A percentile compares a stretch with the other conserved stretches of the same genome.
These are phyloP conservation scores for Pseudocercospora crystallina DNA, from an alignment of 2,329 filamentous ascomycete genomes.

Conservation along the genomic window DNA sequence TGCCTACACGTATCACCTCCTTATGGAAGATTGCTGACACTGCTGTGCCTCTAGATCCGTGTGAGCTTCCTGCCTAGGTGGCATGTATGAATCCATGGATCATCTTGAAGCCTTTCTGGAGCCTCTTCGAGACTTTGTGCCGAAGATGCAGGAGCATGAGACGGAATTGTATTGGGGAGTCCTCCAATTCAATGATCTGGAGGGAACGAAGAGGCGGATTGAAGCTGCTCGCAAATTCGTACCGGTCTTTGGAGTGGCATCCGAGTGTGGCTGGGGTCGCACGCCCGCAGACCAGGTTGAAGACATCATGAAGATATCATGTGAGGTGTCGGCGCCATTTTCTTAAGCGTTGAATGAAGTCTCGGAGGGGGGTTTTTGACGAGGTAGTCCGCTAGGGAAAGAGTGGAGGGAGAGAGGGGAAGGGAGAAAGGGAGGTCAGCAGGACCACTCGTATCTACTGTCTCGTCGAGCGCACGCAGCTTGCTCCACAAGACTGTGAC, in stretches of 20 bases:
- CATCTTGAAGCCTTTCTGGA: conserved; percentile 38
- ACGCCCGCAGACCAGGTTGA: conserved; percentile 34
- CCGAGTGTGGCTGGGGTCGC: conserved; percentile 45
- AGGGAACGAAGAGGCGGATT: conserved; percentile 42
- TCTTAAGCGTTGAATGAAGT: no score
- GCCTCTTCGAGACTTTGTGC: conserved; percentile 36
- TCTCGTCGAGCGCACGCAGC: no score
- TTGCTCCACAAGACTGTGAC: no score
- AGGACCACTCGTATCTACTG: no score
- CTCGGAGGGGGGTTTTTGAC: no score
- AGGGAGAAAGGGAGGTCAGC: no score
- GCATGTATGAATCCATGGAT: conserved; percentile 23
- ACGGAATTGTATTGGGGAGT: conserved; percentile 44
- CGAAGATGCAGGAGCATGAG: conserved; percentile 32
- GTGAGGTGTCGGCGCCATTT: conserved; percentile 13
- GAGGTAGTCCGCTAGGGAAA: no score
- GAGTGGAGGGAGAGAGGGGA: no score
- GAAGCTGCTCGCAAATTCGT: conserved; percentile 35
- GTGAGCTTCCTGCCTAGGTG: no score
- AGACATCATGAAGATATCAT: conserved; percentile 25
- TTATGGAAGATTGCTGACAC: no score
- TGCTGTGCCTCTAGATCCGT: no score
- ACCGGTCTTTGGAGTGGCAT: conserved; percentile 41
- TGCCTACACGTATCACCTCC: no score
- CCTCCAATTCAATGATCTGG: conserved; percentile 41